Base-by-base conservation (phyloP, 164 flowering plant species). In the Vitis labrusca region DNA sequence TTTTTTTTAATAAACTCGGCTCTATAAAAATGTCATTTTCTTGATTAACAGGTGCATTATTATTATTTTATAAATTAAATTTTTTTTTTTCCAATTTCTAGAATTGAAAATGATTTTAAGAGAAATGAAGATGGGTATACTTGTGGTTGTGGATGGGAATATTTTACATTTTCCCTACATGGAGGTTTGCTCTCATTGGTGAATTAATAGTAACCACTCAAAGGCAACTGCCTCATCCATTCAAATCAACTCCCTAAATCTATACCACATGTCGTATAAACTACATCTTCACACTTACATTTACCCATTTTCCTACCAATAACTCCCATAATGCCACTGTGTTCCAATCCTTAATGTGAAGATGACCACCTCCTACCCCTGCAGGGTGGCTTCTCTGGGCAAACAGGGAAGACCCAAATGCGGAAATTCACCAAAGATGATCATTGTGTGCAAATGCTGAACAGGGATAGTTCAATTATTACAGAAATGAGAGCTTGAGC, bases 111-210 rank as follows among this genome's bases (percentile, higher is more conserved):
- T 59, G 56, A 8, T 47, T 50, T 64, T 60, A 59, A 19, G 23
- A 30, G 11, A 64, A 23, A n/a, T 3, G 13, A 52, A 51, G 68
- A 70, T 66, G 74, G 70, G 19, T 23, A 68, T 9, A 15, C 59
- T 44, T 73, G 73, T 67, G 77, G 77, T 44, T 73, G 75, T 67
- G 79, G 79, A 63, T 53, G 63, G 69, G 59, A 76, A 59, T 57
- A 52, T 29, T 37, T 37, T 37, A 37, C 44, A 37, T 6, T 37
- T 55, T 73, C 58, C 64, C 65, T 23, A 73, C 32, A 71, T 70
- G 68, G 56, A 64, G 30, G 65, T 19, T 47, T 15, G 2, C 10
- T 14, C 13, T 37, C 44, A 37, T 37, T 37, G 44, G 44, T 37
- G 5, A 37, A 2, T 37, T 6, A 37, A 37, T 61, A 71, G 75